A percentile compares a stretch with the other conserved stretches of the same genome.
These are phyloP conservation scores for Ganoderma sp. DNA, from an alignment of 1,284 basidiomycete species.

Conservation along the genomic window DNA sequence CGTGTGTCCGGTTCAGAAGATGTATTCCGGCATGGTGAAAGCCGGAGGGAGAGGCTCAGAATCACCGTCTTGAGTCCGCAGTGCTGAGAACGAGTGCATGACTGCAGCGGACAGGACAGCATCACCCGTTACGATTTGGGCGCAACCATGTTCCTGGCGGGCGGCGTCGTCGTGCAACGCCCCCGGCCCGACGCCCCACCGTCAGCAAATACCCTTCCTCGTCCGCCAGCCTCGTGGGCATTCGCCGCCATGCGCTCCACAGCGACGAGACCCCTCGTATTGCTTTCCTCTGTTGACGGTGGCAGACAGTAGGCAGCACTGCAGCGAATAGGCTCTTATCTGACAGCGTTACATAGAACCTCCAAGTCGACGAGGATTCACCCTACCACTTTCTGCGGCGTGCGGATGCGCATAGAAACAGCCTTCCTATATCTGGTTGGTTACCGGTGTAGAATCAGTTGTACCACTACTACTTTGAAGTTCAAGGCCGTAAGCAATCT, in stretches of 20 bases:
- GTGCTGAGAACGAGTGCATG: conserved; percentile 10
- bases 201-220: not conserved
- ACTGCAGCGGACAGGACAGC: not conserved
- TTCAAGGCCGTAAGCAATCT: no score
- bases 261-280: not conserved
- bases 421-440: no score
- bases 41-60: conserved; percentile 18
- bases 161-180: not conserved
- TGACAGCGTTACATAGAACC: no score
- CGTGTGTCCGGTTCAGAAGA: conserved; percentile 10
- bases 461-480: no score
- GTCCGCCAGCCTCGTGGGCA: not conserved
- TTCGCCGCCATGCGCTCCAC: not conserved
- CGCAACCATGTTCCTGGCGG: not conserved
- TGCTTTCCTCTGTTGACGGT: no score
- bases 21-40: conserved; percentile 26
- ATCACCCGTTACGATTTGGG: not conserved
- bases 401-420: no score
- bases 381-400: no score
- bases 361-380: no score
- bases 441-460: no score
- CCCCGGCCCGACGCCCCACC: not conserved
- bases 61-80: conserved; percentile 1
- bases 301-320: no score
- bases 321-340: no score